Conservation (phyloP, 805 yeast genomes). For the Ogataea pilisensis region DNA sequence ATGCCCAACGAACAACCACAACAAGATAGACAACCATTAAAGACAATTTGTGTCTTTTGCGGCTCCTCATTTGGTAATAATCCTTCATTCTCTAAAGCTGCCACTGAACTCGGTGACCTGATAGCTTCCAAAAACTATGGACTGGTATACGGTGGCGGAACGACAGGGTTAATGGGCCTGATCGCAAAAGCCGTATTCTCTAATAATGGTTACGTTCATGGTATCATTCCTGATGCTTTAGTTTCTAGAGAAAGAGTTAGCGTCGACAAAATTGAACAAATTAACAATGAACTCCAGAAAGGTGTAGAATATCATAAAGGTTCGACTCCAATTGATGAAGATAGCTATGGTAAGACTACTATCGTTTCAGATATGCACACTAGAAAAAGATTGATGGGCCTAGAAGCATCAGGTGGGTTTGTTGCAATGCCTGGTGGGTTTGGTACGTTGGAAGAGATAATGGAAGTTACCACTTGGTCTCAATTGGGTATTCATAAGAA, state of each 20-base stretch:
- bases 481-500: conserved; percentile 81
- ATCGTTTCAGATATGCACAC: conserved; percentile 87
- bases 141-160: conserved; percentile 86
- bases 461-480: conserved; percentile 88
- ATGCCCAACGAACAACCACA: too few relatives aligned
- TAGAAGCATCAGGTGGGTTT: conserved; percentile 72
- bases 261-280: conserved; percentile 28
- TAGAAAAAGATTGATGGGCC: conserved; percentile 79
- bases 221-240: conserved; percentile 81
- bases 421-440: conserved; percentile 90
- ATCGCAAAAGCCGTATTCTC: conserved; percentile 61
- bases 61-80: conserved; percentile 75
- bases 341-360: conserved; percentile 70
- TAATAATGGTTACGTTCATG: conserved; percentile 68
- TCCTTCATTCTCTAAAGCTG: conserved; percentile 44
- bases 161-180: conserved; percentile 79
- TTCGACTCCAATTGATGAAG: conserved; percentile 53
- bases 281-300: conserved; percentile 45
- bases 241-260: conserved; percentile 63
- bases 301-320: conserved; percentile 61
- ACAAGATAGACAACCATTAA: conserved; percentile 18
- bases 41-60: conserved; percentile 76
- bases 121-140: conserved; percentile 64
- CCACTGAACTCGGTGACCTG: conserved; percentile 54
- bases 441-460: conserved; percentile 83